Conservation (phyloP, 139 green algal species). For the Coelastrella sp. region DNA sequence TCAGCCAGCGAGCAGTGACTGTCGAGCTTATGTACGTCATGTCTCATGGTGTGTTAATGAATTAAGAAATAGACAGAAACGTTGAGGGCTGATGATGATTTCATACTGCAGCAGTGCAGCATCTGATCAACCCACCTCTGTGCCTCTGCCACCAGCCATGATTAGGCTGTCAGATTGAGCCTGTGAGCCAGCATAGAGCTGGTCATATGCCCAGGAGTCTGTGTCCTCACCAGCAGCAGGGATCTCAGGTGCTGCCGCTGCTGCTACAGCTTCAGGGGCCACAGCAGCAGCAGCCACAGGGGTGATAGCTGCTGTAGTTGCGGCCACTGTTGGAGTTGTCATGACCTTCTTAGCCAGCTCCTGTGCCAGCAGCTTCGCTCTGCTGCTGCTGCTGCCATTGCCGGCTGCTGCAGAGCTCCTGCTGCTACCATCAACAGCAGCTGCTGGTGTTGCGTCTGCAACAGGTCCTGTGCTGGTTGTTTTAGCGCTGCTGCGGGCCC, state of each 20-base stretch:
- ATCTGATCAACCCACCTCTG: background rate
- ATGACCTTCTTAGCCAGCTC: constrained; percentile 12
- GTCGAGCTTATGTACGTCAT: too few species aligned
- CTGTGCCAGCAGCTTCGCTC: constrained; percentile 26
- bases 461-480: constrained; percentile 2
- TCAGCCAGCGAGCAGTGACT: too few species aligned
- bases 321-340: background rate
- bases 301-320: background rate
- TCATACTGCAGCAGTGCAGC: background rate
- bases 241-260: background rate
- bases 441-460: background rate
- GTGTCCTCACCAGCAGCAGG: background rate
- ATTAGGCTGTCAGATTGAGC: constrained; percentile 16
- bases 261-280: background rate
- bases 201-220: background rate
- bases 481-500: constrained; percentile 20
- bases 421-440: background rate
- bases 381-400: background rate
- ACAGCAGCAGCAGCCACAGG: background rate
- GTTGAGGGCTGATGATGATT: too few species aligned
- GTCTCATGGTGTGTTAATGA: too few species aligned
- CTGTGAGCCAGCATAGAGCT: constrained; percentile 35
- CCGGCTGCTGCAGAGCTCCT: background rate
- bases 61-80: too few species aligned
- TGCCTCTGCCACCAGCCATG: background rate